Base-by-base conservation (phyloP, 768 basidiomycete genomes). In the Russula emetica region DNA sequence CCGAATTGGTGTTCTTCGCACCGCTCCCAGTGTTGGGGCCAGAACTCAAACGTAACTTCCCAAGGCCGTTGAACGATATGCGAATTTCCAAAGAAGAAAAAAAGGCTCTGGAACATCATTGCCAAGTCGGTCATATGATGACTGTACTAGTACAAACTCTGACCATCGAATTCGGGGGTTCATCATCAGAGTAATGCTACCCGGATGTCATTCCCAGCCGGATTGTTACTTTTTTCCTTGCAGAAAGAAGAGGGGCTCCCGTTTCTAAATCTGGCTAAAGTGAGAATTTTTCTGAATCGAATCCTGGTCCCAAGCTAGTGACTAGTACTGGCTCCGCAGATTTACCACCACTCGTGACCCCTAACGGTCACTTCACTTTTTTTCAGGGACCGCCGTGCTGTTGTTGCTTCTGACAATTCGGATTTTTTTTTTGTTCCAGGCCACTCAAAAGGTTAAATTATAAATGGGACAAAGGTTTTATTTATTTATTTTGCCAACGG, bases 231-330 rank as follows among this genome's bases (percentile, higher is more conserved):
- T 22, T 89, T 34, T 32, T 11, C 34, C 11, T 34, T 85, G n/a
- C 69, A 80, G 84, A 14, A 32, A 76, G 32, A 14, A 16, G 81
- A n/a, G 32, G 72, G 32, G 72, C 79, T 20, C 88, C 88, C 88
- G 26, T 82, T 81, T 8, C 76, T 90, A 58, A 85, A 91, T 72
- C 78, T 89, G 14, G 87, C 85, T 1, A 89, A 86, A 69, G 86
- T 85, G 72, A 79, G 68, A 30, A 28, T 10, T 13, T 13, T 56
- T 53, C 40, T 36, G 61, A 34, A 60, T 57, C 24, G 44, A 55
- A 58, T 24, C 20, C 51, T 52, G 44, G n/a, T 32, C 26, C 30
- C 30, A 36, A 9, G 32, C 32, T 11, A 11, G 36, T 13, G n/a
- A 30, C n/a, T 53, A 58, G 13, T 30, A 54, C 60, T 26, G 45